Base-by-base conservation (phyloP, 208 protist species). In the Trichomonas vaginalis region DNA sequence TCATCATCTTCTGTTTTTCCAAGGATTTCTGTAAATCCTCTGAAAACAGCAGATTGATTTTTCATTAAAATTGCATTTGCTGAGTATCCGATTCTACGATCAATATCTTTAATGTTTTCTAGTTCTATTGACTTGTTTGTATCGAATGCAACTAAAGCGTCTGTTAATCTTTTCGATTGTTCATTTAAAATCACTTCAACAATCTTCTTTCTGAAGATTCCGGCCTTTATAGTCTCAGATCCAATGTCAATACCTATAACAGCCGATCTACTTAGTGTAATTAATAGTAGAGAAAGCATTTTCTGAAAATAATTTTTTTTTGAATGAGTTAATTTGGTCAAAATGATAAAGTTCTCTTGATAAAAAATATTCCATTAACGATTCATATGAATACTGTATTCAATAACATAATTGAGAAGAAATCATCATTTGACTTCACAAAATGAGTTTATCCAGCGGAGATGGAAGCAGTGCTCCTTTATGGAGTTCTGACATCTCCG, bases 121-220 rank as follows among this genome's bases (percentile, higher is more conserved):
- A 45, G 17, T 35, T 40, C 39, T 2, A 92, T 92, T 51, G 40
- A 27, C 0, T 39, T 17, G 51, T 92, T 51, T 51, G 86, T 39
- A 48, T 92, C 86, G 17, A 92, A 92, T 12, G 86, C 48, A 92
- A 92, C 86, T 39, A 51, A 39, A 39, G n/a, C 86, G 1, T 42
- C 40, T 27, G 86, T 92, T 51, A 48, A 48, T 92, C 86, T 42
- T 92, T 92, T 92, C 27, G 86, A 92, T 56, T 92, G 86, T 51
- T 92, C 86, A 51, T 92, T 92, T 35, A 92, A 51, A 92, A 92
- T 39, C 35, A 92, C 46, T 92, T 92, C 86, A 47, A 92, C 46
- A 92, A 32, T 92, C 27, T 45, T 35, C 27, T 42, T 48, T 17
- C 86, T 42, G 9, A 92, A 48, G 12, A 51, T 32, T 27, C 40